Base-by-base conservation (phyloP, 169 alveolate species). In the Perkinsus olseni region DNA sequence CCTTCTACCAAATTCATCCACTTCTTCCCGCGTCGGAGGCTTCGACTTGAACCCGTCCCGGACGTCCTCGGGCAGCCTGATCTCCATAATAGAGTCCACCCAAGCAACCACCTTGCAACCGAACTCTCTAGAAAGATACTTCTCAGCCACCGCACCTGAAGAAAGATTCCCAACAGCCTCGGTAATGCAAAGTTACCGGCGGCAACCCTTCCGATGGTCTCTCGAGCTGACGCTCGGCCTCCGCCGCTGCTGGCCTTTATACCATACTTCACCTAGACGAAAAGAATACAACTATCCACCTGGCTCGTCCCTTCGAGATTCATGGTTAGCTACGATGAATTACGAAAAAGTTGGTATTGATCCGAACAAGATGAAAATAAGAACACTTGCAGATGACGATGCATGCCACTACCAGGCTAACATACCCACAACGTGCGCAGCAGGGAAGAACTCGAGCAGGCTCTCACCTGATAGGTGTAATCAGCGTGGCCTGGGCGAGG, bases 401-500 rank as follows among this genome's bases (percentile, higher is more conserved):
- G n/a, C n/a, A n/a, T n/a, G n/a, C n/a, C n/a, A n/a, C n/a, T n/a
- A n/a, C n/a, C n/a, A n/a, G n/a, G n/a, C n/a, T n/a, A n/a, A n/a
- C n/a, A n/a, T n/a, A n/a, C n/a, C n/a, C n/a, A n/a, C n/a, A n/a
- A n/a, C n/a, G n/a, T n/a, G 8, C 34, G 8, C 82, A 62, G 34
- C 82, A 21, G 37, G 1, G 1, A 8, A 13, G 36, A 62, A 0
- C 82, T 28, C 82, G 31, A 24, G 37, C 82, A 21, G 82, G 10
- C 28, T 8, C 82, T 24, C 31, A 62, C 82, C 48, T 93, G 91
- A 91, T 97, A 97, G 11, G 98, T 95, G 93, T 92, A 94, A 92
- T 97, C 98, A 28, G 97, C 98, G 92, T 97, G 98, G 1, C 98
- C 98, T 0, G 98, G 98, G 28, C 98, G 51, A 4, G 96, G 94